These are phyloP conservation scores for Kickxella alabastrina DNA, from an alignment of 192 early-diverging fungal species.

Conservation along the genomic window DNA sequence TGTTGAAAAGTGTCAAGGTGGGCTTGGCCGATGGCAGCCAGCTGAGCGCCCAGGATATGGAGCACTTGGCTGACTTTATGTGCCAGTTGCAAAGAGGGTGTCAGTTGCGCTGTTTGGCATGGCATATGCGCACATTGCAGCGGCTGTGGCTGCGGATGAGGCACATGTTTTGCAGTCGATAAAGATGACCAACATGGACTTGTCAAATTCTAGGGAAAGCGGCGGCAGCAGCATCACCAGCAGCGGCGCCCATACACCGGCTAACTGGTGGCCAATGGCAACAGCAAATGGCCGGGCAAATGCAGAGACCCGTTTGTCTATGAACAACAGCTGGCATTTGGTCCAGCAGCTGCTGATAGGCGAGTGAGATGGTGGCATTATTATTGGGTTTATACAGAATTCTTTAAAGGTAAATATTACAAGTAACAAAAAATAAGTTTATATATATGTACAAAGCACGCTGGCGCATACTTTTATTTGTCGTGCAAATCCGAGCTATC, in stretches of 20 bases:
- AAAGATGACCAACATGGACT: background rate
- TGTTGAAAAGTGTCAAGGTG: constrained; percentile 5
- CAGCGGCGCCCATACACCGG: background rate
- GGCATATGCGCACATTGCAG: constrained; percentile 12
- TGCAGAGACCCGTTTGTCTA: too few species aligned
- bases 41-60: constrained; percentile 10
- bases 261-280: background rate
- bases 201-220: background rate
- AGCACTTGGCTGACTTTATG: constrained; percentile 2
- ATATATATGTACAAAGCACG: background rate
- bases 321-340: constrained; percentile 21
- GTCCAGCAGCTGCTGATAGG: constrained; percentile 13
- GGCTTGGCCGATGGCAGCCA: constrained; percentile 6
- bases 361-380: background rate
- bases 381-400: too few species aligned
- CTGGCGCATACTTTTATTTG: too few species aligned
- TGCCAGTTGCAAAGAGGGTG: background rate
- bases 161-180: background rate
- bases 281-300: too few species aligned
- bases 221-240: too few species aligned
- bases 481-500: too few species aligned
- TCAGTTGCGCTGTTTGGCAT: constrained; percentile 17
- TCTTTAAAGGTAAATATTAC: too few species aligned
- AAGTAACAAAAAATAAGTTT: background rate
- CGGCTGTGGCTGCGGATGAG: background rate